These are phyloP conservation scores for Emergomyces orientalis DNA, from an alignment of 2,329 filamentous ascomycete genomes.

Conservation along the genomic window DNA sequence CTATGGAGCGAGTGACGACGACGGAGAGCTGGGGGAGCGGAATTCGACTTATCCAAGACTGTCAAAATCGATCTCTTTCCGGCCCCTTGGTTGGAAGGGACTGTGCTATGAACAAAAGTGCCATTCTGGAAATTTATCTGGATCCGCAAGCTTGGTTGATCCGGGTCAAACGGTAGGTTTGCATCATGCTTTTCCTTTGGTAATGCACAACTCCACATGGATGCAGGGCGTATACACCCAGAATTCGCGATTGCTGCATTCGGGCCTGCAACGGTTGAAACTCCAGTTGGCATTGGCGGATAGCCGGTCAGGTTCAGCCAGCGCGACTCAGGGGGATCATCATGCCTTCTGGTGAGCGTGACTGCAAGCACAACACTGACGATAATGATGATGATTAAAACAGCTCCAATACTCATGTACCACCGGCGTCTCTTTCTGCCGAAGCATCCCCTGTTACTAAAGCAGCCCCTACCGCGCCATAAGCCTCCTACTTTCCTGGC, in stretches of 20 bases:
- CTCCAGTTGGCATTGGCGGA: slow-evolving; percentile 75
- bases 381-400: slow-evolving; percentile 47
- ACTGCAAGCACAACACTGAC: slow-evolving; percentile 46
- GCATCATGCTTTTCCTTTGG: slow-evolving; percentile 66
- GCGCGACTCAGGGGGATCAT: slow-evolving; percentile 24
- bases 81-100: slow-evolving; percentile 22
- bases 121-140: slow-evolving; percentile 57
- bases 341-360: slow-evolving; percentile 15
- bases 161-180: slow-evolving; percentile 52
- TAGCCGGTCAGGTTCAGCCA: slow-evolving; percentile 84
- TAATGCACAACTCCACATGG: slow-evolving; percentile 77
- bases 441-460: slow-evolving; percentile 56
- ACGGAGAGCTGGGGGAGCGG: not conserved
- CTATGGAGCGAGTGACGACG: not conserved
- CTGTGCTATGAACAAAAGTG: slow-evolving; percentile 53
- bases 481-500: slow-evolving; percentile 50
- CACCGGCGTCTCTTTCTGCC: slow-evolving; percentile 55
- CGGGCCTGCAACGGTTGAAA: slow-evolving; percentile 67
- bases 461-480: slow-evolving; percentile 57
- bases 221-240: slow-evolving; percentile 61
- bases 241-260: slow-evolving; percentile 55
- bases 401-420: slow-evolving; percentile 46
- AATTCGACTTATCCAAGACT: not conserved
- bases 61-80: not conserved
- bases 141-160: slow-evolving; percentile 70